Base-by-base conservation (phyloP, 306 rosid species). In the Quillaja saponaria region DNA sequence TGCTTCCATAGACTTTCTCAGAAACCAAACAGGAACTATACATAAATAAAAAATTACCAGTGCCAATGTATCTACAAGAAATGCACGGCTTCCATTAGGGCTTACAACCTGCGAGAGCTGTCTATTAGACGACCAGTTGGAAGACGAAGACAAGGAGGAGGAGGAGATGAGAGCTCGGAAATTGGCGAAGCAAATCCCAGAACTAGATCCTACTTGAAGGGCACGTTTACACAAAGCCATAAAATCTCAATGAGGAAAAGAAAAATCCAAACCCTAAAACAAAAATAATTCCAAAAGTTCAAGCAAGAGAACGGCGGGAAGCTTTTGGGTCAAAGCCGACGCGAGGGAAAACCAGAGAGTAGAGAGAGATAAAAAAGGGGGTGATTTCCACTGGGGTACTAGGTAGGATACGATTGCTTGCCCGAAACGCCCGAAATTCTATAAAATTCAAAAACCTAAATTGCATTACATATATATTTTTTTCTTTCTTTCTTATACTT, bases 61-160 rank as follows among this genome's bases (percentile, higher is more conserved):
- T 34, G 77, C 82, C 6, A 77, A 73, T 8, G 91, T 82, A 49
- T 85, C 86, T 3, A 85, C 84, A 14, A 82, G 80, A 73, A 82
- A 85, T 3, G 82, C 84, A 13, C 80, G 91, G 15, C 75, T 80
- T 15, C 70, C 72, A 64, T 45, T 72, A 35, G 91, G 58, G 58
- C 62, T 66, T 7, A 55, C 63, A 2, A 57, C 74, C 58, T 80
- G 74, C 3, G 88, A 85, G 39, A 78, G 54, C 50, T 41, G 74
- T 28, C 83, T 64, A 7, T 13, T 21, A 49, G 34, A 6, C 21
- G 53, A 12, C 1, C 64, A 57, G 28, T 33, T 52, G 6, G 61
- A 13, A 55, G 62, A 66, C n/a, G 47, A 7, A 6, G 41, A 10
- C 12, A 41, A 59, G 16, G 34, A 49, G 31, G 28, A 17, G n/a